Percentiles rank a stretch among this genome's conserved stretches.
These are phyloP conservation scores for Hypericum androsaemum DNA, from an alignment of 345 rosid genomes.

Conservation along the genomic window DNA sequence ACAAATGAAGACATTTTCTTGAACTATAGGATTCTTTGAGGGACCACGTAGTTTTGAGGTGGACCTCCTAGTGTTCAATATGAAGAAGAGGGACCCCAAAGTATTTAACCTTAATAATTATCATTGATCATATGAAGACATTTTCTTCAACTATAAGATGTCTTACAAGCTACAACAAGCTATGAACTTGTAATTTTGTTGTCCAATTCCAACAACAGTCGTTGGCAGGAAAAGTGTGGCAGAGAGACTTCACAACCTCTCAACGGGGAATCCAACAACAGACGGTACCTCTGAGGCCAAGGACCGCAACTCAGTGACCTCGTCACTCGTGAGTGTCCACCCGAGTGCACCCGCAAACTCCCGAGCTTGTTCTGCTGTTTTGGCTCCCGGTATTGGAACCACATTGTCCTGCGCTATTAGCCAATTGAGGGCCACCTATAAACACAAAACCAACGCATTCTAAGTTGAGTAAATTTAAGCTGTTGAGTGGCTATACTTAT, in stretches of 20 bases:
- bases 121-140: too few species aligned
- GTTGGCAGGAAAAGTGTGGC: too few species aligned
- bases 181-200: too few species aligned
- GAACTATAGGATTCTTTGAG: too few species aligned
- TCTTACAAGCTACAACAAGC: too few species aligned
- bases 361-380: slow-evolving; percentile 58
- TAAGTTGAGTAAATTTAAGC: background rate
- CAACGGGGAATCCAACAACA: slow-evolving; percentile 68
- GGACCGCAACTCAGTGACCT: slow-evolving; percentile 67
- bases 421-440: slow-evolving; percentile 86
- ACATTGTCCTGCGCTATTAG: slow-evolving; percentile 81
- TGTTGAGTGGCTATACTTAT: background rate
- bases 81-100: too few species aligned
- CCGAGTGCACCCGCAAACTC: slow-evolving; percentile 84
- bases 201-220: too few species aligned
- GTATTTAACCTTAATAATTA: too few species aligned
- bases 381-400: slow-evolving; percentile 96
- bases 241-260: slow-evolving; percentile 27
- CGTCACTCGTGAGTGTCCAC: slow-evolving; percentile 58
- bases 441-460: slow-evolving; percentile 9
- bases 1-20: too few species aligned
- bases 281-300: slow-evolving; percentile 52
- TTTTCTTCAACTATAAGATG: too few species aligned
- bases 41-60: too few species aligned
- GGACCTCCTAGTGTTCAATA: too few species aligned